Conservation (phyloP, 768 basidiomycete species). For the Scleroderma bovista region DNA sequence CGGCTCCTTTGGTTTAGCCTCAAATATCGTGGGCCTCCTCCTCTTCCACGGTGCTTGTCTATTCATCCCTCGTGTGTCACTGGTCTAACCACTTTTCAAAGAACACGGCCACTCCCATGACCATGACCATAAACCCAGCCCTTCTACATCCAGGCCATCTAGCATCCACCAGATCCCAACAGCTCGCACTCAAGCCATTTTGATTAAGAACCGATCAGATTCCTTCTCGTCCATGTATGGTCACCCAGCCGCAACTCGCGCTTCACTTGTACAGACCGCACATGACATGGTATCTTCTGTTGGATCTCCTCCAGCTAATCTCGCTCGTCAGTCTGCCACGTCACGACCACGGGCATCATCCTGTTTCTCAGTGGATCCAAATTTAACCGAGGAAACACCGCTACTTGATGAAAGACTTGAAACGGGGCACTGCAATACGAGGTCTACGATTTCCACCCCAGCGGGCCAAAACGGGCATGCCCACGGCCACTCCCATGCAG, state of each 20-base stretch:
- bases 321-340: slow-evolving; percentile 14
- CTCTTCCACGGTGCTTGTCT: slow-evolving; percentile 79
- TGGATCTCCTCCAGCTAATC: slow-evolving; percentile 4
- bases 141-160: slow-evolving; percentile 33
- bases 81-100: slow-evolving; percentile 21
- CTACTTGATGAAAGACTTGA: slow-evolving; percentile 28
- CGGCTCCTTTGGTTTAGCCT: slow-evolving; percentile 81
- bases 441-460: slow-evolving; percentile 11
- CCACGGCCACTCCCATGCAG: slow-evolving; percentile 44
- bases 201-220: slow-evolving; percentile 30
- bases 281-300: slow-evolving; percentile 59
- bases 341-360: slow-evolving; percentile 19
- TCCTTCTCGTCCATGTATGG: slow-evolving; percentile 66
- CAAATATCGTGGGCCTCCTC: slow-evolving; percentile 90
- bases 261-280: slow-evolving; percentile 75
- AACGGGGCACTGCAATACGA: not conserved
- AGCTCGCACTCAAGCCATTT: slow-evolving; percentile 26
- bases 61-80: slow-evolving; percentile 2
- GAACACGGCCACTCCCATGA: slow-evolving; percentile 64
- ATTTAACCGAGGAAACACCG: slow-evolving; percentile 39
- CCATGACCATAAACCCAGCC: slow-evolving; percentile 36
- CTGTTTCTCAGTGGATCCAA: not conserved
- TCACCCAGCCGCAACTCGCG: slow-evolving; percentile 66
- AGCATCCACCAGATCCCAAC: slow-evolving; percentile 27
- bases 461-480: slow-evolving; percentile 8